These are phyloP conservation scores for Epichloe sibirici DNA, from an alignment of 2,329 filamentous ascomycete genomes.

Conservation along the genomic window DNA sequence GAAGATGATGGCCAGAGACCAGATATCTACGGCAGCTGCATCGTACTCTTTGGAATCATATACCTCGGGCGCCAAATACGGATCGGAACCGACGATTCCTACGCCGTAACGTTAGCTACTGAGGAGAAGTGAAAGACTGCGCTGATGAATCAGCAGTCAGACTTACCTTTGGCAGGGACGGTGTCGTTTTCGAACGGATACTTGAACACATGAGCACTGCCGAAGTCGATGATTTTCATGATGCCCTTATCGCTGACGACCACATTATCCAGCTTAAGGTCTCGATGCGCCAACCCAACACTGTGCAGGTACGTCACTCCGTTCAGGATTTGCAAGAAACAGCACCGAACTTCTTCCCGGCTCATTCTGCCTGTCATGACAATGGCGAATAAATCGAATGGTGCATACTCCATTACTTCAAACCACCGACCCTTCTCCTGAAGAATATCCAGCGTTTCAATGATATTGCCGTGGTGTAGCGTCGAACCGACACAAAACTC, in stretches of 20 bases:
- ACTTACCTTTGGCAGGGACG: slow-evolving; percentile 26
- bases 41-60: slow-evolving; percentile 92
- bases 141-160: background rate
- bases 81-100: slow-evolving; percentile 72
- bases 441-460: slow-evolving; percentile 93
- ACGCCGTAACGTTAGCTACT: slow-evolving; percentile 7
- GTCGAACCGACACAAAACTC: slow-evolving; percentile 98
- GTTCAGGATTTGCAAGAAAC: slow-evolving; percentile 86
- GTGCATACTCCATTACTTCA: slow-evolving; percentile 98
- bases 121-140: background rate
- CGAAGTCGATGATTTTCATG: slow-evolving; percentile 99
- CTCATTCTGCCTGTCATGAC: slow-evolving; percentile 99
- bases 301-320: slow-evolving; percentile 91
- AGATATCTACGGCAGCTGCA: slow-evolving; percentile 86
- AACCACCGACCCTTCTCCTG: slow-evolving; percentile 93
- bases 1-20: slow-evolving; percentile 97
- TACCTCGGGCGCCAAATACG: slow-evolving; percentile 92
- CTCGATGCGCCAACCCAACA: slow-evolving; percentile 88
- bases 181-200: slow-evolving; percentile 83
- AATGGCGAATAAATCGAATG: slow-evolving; percentile 90
- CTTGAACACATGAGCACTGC: slow-evolving; percentile 89
- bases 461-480: slow-evolving; percentile 93
- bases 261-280: slow-evolving; percentile 94
- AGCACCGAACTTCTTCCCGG: slow-evolving; percentile 79
- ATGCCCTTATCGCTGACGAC: slow-evolving; percentile 94